A percentile compares a stretch with the other conserved stretches of the same genome.
Evolutionary conservation across 2,329 filamentous ascomycete genomes (phyloP).

Genomic region (Hansfordia pulvinata): DNA sequence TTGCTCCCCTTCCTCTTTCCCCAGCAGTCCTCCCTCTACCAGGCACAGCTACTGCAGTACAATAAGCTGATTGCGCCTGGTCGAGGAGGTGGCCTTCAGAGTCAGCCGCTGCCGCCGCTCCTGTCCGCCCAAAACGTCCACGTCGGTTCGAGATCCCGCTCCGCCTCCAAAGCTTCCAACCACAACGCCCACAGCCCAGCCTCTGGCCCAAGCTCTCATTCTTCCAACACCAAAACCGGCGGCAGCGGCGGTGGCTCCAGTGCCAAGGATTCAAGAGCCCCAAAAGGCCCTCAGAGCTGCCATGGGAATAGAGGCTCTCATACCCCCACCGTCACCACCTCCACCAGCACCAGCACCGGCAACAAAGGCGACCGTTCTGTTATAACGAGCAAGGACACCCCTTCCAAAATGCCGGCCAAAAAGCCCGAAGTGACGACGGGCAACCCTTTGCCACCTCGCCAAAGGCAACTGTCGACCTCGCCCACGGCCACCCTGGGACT

Average conservation of each 20-base stretch:
- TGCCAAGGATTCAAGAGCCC: no score
- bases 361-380: constrained; percentile 48
- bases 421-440: constrained; percentile 17
- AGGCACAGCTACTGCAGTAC: constrained; percentile 50
- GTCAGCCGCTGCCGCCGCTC: constrained; percentile 38
- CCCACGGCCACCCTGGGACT: constrained; percentile 29
- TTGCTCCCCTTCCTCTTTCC: constrained; percentile 43
- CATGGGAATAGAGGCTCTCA: constrained; percentile 51
- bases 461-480: constrained; percentile 20
- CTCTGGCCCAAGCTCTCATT: not conserved
- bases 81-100: constrained; percentile 39
- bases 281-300: constrained; percentile 36
- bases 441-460: constrained; percentile 5
- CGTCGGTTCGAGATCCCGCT: constrained; percentile 41
- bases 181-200: constrained; percentile 34
- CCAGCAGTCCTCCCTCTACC: constrained; percentile 44
- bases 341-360: no score
- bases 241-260: constrained; percentile 5
- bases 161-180: constrained; percentile 45
- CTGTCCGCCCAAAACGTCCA: constrained; percentile 42
- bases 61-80: constrained; percentile 49
- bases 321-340: constrained; percentile 24
- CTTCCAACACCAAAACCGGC: constrained; percentile 11
- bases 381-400: constrained; percentile 43
- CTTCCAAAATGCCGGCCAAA: constrained; percentile 35